Evolutionary conservation across 371 early-diverging fungal genomes (phyloP), one percentile per base, ranked within the genome.

Genomic region (Syncephalastrum monosporum): DNA sequence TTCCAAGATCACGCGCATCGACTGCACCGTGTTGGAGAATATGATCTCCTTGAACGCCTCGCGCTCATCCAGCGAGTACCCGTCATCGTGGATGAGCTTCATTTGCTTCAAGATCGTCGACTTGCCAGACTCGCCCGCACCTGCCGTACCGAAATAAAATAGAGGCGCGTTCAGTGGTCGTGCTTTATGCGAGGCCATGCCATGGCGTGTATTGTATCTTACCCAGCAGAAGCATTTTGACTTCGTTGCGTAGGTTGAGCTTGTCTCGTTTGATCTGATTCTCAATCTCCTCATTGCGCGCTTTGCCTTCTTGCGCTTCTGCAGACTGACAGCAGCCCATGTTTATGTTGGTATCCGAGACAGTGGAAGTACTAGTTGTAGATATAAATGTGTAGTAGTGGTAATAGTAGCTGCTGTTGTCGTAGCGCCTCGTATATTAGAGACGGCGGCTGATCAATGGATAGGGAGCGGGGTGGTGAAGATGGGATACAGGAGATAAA

Each of bases 91-190:
- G 61, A 98, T 98, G 50, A 96, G 80, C 70, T 93, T 92, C 96
- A 98, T 97, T 69, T 98, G 97, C 68, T 98, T 98, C 47, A 98
- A 71, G 61, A 98, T 93, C 10, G 98, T 98, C 42, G 91, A 91
- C 75, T 98, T 98, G 42, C 98, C 98, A 5, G 96, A 95, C 80
- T 98, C 98, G 65, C 98, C 98, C 25, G 97, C 93, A 61, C 98
- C 96, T 95, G 43, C 2, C 10, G 8, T 19, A 13, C 8, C 4
- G 10, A 3, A 21, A n/a, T n/a, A n/a, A n/a, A 24, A 14, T 10
- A 47, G 2, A 21, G 21, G 21, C 47, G 47, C 47, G 47, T 50
- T 16, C 27, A 16, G 29, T 29, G 14, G 16, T 8, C 17, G 5
- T 19, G n/a, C 10, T n/a, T 50, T 7, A n/a, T 27, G n/a, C 6